Percentiles rank a stretch among this genome's conserved stretches.
These are phyloP conservation scores for Pogostemon cablin DNA, from an alignment of 257 asterid species.

Conservation along the genomic window DNA sequence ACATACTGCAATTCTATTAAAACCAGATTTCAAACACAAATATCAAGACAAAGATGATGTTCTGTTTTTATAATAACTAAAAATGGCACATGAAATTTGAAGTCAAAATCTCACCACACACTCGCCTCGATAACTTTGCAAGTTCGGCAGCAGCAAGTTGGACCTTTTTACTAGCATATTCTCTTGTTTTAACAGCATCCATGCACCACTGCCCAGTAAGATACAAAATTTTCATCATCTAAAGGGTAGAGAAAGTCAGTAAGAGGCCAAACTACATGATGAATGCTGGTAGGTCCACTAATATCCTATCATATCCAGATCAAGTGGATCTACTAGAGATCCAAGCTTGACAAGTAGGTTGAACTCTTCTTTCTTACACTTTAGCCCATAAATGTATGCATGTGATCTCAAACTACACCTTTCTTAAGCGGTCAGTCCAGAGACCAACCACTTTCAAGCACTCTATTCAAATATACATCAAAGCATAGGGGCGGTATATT, in stretches of 20 bases:
- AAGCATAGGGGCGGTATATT: slow-evolving; percentile 18
- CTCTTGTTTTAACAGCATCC: slow-evolving; percentile 91
- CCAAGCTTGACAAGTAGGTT: slow-evolving; percentile 10
- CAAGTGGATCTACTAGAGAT: background rate
- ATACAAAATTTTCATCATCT: slow-evolving; percentile 28
- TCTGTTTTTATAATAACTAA: slow-evolving; percentile 6
- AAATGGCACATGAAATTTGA: slow-evolving; percentile 16
- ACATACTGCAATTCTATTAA: slow-evolving; percentile 10
- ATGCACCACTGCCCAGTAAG: slow-evolving; percentile 60
- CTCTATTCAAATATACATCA: background rate
- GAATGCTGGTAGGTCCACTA: background rate
- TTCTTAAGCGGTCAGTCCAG: slow-evolving; percentile 8
- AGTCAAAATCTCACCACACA: slow-evolving; percentile 75
- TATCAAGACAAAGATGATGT: slow-evolving; percentile 22
- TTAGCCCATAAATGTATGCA: background rate
- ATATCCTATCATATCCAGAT: slow-evolving; percentile 1
- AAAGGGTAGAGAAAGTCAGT: slow-evolving; percentile 27
- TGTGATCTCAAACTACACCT: background rate
- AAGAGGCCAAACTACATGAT: background rate
- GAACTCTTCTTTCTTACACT: background rate
- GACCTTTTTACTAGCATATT: slow-evolving; percentile 92
- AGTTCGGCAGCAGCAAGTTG: slow-evolving; percentile 99
- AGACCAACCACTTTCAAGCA: slow-evolving; percentile 21
- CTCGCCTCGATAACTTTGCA: slow-evolving; percentile 93
- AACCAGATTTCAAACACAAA: slow-evolving; percentile 24